phyloP scores from a whole-genome alignment of 179 eudicot genomes.

The Patellifolia procumbens region DNA sequence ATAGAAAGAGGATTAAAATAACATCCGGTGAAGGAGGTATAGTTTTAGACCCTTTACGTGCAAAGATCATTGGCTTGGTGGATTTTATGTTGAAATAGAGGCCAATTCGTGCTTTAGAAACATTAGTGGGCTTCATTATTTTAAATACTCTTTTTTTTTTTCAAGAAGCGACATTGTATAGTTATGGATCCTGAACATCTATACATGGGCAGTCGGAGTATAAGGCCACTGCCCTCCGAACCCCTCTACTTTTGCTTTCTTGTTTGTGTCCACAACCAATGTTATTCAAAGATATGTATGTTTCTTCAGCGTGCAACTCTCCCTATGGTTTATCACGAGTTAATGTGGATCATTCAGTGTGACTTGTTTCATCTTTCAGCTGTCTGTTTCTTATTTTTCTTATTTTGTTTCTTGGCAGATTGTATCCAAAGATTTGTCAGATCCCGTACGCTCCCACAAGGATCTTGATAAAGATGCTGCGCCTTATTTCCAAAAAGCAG shows the following conservation, averaged over 20 bases:
- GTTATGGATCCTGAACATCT: no score
- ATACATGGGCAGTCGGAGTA: neutral
- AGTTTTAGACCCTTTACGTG: neutral
- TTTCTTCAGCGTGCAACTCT: neutral
- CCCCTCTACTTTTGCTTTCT: neutral
- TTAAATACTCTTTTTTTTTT: neutral
- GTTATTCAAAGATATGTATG: neutral
- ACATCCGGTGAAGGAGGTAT: neutral
- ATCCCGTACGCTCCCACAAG: constrained; percentile 96
- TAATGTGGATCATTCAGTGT: neutral
- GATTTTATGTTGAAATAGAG: neutral
- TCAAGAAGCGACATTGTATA: neutral
- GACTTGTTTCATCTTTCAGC: neutral
- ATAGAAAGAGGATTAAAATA: no score
- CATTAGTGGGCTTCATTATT: neutral
- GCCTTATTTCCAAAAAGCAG: constrained; percentile 86
- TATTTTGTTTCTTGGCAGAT: constrained; percentile 50
- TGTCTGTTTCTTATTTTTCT: constrained; percentile 13
- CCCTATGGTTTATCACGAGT: neutral
- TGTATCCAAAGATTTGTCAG: constrained; percentile 90
- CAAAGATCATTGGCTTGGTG: neutral
- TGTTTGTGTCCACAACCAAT: neutral
- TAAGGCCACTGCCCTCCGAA: neutral
- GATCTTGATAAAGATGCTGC: constrained; percentile 99
- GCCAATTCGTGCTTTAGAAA: neutral